These are phyloP conservation scores for Skeletonema tropicum DNA, from an alignment of 108 stramenopile genomes.

Conservation along the genomic window DNA sequence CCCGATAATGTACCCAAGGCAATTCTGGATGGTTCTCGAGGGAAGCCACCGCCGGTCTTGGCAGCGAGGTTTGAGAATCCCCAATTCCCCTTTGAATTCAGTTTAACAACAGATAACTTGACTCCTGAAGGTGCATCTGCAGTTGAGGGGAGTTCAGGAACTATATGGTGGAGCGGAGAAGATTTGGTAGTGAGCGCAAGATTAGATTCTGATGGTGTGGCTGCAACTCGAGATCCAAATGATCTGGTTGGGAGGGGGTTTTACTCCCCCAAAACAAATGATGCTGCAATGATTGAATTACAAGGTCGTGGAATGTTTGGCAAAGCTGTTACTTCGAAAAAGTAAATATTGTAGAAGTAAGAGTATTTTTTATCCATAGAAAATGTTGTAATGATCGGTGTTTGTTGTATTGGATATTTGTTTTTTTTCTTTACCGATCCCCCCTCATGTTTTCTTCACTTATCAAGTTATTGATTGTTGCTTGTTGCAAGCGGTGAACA, in stretches of 20 bases:
- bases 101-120: constrained; percentile 41
- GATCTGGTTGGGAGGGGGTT: constrained; percentile 60
- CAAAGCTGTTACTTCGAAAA: constrained; percentile 32
- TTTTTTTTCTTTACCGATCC: not conserved
- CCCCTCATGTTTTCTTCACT: not conserved
- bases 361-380: not conserved
- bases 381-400: not conserved
- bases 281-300: constrained; percentile 16
- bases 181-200: constrained; percentile 63
- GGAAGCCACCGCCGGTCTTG: constrained; percentile 66
- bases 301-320: constrained; percentile 29
- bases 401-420: not conserved
- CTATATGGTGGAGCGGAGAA: constrained; percentile 52
- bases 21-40: constrained; percentile 55
- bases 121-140: constrained; percentile 54
- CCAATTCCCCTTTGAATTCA: constrained; percentile 55
- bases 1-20: constrained; percentile 67
- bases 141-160: not conserved
- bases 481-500: no score
- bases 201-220: constrained; percentile 65
- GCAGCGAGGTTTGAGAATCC: constrained; percentile 52
- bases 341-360: constrained; percentile 1
- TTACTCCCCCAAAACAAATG: not conserved
- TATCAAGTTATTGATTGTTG: no score
- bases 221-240: constrained; percentile 60